phyloP scores from a whole-genome alignment of 257 asterid genomes.

The Scutellaria galericulata region DNA sequence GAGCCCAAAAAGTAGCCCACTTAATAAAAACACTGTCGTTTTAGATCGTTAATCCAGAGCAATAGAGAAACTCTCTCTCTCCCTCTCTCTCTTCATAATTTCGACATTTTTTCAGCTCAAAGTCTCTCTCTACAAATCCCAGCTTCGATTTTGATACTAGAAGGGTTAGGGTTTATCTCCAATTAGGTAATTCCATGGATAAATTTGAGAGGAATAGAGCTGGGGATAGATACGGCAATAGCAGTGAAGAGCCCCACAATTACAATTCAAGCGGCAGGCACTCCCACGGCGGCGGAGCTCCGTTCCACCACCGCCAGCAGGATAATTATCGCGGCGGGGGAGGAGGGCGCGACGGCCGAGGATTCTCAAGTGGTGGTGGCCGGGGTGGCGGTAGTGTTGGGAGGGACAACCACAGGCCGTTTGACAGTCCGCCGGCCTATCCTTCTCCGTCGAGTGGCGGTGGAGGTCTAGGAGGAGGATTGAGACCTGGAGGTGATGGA shows the following conservation, averaged over 20 bases:
- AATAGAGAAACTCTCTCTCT: not conserved
- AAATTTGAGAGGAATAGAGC: conserved; percentile 55
- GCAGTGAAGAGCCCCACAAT: conserved; percentile 41
- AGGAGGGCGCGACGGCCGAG: conserved; percentile 45
- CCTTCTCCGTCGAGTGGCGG: conserved; percentile 47
- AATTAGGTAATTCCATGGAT: conserved; percentile 47
- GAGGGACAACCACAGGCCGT: conserved; percentile 51
- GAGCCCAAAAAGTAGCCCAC: not conserved
- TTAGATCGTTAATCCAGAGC: not conserved
- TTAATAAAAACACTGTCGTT: conserved; percentile 8
- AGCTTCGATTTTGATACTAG: conserved; percentile 9
- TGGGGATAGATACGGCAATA: conserved; percentile 46
- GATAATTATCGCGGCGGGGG: conserved; percentile 45
- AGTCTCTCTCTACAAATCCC: not conserved
- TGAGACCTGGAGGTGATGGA: conserved; percentile 47
- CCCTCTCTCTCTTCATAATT: not conserved
- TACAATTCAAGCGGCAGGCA: conserved; percentile 41
- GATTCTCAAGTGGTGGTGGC: conserved; percentile 40
- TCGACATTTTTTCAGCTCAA: not conserved
- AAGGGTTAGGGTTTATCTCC: conserved; percentile 40
- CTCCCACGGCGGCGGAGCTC: conserved; percentile 45
- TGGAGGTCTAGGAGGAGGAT: conserved; percentile 41
- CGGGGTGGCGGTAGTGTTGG: conserved; percentile 40
- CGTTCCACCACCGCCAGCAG: conserved; percentile 39
- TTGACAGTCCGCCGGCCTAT: conserved; percentile 58